Base-by-base conservation (phyloP, 352 stramenopile genomes). In the Globisporangium splendens region DNA sequence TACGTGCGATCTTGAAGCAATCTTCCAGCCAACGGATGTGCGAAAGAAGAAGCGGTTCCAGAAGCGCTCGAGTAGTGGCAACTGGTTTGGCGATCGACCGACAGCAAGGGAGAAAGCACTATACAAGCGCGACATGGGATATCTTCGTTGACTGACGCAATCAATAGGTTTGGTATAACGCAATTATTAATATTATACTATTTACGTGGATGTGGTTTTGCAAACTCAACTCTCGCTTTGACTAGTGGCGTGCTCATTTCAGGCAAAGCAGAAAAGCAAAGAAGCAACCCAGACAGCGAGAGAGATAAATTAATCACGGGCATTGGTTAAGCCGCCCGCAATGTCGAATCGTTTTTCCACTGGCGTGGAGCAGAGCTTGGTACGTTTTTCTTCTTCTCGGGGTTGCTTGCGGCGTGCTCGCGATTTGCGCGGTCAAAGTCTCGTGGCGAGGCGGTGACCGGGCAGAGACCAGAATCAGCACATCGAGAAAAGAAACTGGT, bases 111-210 rank as follows among this genome's bases (percentile, higher is more conserved):
- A 95, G 59, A 86, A 79, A 68, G 79, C 85, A 7, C 64, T 89
- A 38, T 95, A 95, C 68, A 88, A 89, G 56, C 78, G 70, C 44
- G 86, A 91, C 20, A 95, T 95, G 86, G 86, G 86, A 17, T 95
- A 91, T 49, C 50, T 76, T 10, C 69, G 70, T 46, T 91, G 54
- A 73, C 3, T 22, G 28, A 8, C 0, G 54, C 51, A 58, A 15
- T 20, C 44, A 20, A 28, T 51, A 46, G 50, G 46, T 38, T 20
- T 22, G n/a, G 28, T 35, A 6, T 35, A 35, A 35, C 28, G 28
- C 28, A 35, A n/a, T 39, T 33, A 60, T 39, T 60, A 60, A 60
- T 47, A 60, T 60, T 60, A 60, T 47, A 60, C 53, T 60, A 61
- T 61, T 61, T 61, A 61, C 54, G 54, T 60, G 24, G 31, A 46